phyloP scores from a whole-genome alignment of 2,329 filamentous ascomycete genomes.

The Achaetomium macrosporum region DNA sequence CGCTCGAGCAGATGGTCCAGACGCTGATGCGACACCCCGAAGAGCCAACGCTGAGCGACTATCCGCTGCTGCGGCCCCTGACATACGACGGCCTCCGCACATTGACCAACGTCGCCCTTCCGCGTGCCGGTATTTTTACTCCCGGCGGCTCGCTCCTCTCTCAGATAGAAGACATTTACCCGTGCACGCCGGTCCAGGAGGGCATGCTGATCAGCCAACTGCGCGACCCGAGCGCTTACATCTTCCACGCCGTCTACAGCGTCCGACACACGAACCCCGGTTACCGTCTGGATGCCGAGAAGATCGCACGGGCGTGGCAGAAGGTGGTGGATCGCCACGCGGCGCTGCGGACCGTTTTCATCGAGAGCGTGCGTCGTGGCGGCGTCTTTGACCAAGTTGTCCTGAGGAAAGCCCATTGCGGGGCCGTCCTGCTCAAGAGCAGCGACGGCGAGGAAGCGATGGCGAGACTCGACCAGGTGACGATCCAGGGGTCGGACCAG shows the following conservation, averaged over 20 bases:
- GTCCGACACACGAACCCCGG: slow-evolving; percentile 1
- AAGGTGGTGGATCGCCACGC: slow-evolving; percentile 22
- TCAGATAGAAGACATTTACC: slow-evolving; percentile 23
- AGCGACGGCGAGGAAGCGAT: slow-evolving; percentile 15
- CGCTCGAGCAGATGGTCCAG: slow-evolving; percentile 15
- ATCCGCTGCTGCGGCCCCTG: slow-evolving; percentile 19
- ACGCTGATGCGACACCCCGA: slow-evolving; percentile 9
- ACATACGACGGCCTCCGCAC: slow-evolving; percentile 20
- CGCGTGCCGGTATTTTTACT: slow-evolving; percentile 20
- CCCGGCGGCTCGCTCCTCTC: neutral
- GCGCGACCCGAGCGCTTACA: slow-evolving; percentile 20
- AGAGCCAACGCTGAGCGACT: slow-evolving; percentile 25
- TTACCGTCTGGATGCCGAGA: neutral
- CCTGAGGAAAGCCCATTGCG: slow-evolving; percentile 12
- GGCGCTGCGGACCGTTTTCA: slow-evolving; percentile 21
- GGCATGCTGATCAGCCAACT: slow-evolving; percentile 25
- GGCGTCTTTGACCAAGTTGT: slow-evolving; percentile 23
- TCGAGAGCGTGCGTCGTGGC: slow-evolving; percentile 21
- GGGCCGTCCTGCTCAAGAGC: slow-evolving; percentile 9
- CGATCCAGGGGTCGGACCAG: neutral
- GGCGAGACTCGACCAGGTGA: slow-evolving; percentile 10
- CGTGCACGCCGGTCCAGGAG: slow-evolving; percentile 24
- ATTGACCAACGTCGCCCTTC: slow-evolving; percentile 15
- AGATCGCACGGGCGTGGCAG: slow-evolving; percentile 18
- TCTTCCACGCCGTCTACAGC: slow-evolving; percentile 21